Conservation (phyloP, 306 rosid species). For the Trifolium dubium region DNA sequence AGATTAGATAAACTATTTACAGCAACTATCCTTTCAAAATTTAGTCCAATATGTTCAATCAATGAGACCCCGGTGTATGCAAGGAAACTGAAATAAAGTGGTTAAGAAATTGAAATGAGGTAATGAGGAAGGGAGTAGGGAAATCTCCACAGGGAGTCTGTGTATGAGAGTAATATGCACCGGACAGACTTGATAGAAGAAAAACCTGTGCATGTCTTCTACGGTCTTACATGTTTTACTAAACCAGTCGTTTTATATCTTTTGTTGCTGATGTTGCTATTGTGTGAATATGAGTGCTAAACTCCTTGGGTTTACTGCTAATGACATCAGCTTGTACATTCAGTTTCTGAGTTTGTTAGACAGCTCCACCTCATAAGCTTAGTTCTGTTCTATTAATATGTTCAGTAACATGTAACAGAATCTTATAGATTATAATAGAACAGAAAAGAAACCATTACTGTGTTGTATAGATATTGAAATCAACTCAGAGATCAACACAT, state of each 20-base stretch:
- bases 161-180: no score
- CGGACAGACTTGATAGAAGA: no score
- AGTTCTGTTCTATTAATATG: no score
- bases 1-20: conserved; percentile 8
- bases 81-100: conserved; percentile 3
- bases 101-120: background rate
- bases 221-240: background rate
- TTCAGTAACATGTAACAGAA: no score
- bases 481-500: background rate
- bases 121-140: background rate
- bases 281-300: no score
- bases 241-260: background rate
- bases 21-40: background rate
- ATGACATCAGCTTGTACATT: no score
- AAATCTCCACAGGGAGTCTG: background rate
- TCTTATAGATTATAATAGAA: no score
- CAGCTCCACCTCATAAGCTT: no score
- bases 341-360: no score
- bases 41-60: background rate
- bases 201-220: no score
- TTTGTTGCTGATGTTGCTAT: background rate
- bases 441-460: no score
- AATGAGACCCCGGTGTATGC: background rate
- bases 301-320: no score
- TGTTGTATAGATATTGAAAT: background rate